Evolutionary conservation across 2,329 filamentous ascomycete genomes (phyloP), one percentile per base, ranked within the genome.

Genomic region (Penicillium sp.): DNA sequence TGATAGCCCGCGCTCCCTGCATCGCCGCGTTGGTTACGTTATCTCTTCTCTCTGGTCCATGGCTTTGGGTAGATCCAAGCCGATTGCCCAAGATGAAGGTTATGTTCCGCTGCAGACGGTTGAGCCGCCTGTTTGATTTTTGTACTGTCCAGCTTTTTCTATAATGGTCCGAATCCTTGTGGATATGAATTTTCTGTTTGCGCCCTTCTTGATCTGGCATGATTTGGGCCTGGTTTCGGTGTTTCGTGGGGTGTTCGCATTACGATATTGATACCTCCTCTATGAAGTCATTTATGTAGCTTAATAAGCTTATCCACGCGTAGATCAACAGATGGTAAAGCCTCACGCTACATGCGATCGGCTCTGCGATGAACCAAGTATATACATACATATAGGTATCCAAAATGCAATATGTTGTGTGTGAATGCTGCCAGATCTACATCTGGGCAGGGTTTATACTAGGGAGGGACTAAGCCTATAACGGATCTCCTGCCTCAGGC

Each of bases 91-190:
- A 35, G 68, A 74, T 49, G 70, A 77, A 34, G 69, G 76, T 42
- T 79, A 79, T 61, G 72, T 79, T 18, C 76, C 76, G 3, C 63
- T 79, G 23, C 73, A 75, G 57, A 75, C 70, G 5, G 74, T 78
- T 10, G 77, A 79, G 51, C 66, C 72, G 34, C 63, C 63, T 53
- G 67, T 65, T 42, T 70, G 18, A 57, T 47, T 14, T 19, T 27
- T 2, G 8, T 11, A 36, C 26, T 38, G 14, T 27, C 14, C n/a
- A 23, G 4, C 36, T 19, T 10, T 23, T 19, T 18, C 16, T 45
- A 23, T 47, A 23, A 11, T 39, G 36, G 8, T 29, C 23, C 51
- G 35, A 29, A 18, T 54, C 23, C 10, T 23, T 39, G 43, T 50
- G 11, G 29, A 27, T 40, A 10, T 4, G 9, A 18, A 39, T 27